Evolutionary conservation across 352 stramenopile species (phyloP).

Genomic region (Phytophthora brassicae): DNA sequence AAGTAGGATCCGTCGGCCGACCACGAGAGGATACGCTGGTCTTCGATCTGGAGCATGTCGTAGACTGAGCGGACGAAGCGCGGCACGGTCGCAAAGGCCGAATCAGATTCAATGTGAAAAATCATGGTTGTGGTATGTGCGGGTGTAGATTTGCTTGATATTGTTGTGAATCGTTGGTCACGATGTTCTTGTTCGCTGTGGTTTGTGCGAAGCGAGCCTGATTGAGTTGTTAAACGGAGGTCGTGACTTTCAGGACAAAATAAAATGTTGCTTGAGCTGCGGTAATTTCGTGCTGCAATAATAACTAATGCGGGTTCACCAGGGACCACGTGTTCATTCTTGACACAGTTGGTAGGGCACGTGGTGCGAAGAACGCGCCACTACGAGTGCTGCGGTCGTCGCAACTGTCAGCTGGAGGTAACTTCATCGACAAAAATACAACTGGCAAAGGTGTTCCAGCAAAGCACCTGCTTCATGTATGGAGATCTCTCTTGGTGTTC

Average conservation of each 20-base stretch:
- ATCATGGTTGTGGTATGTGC: neutral
- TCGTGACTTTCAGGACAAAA: neutral
- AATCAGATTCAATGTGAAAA: neutral
- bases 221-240: slow-evolving; percentile 20
- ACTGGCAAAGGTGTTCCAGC: slow-evolving; percentile 7
- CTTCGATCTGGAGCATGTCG: slow-evolving; percentile 64
- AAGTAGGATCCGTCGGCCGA: slow-evolving; percentile 65
- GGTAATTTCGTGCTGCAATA: neutral
- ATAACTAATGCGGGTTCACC: slow-evolving; percentile 1
- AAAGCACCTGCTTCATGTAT: slow-evolving; percentile 7
- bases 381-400: neutral
- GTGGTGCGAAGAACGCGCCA: slow-evolving; percentile 8
- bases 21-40: slow-evolving; percentile 46
- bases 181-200: neutral
- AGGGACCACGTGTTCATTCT: neutral
- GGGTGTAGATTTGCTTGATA: neutral
- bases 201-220: slow-evolving; percentile 5
- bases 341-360: neutral
- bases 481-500: neutral
- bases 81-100: slow-evolving; percentile 14
- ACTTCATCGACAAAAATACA: slow-evolving; percentile 7
- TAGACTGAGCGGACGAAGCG: slow-evolving; percentile 53
- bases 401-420: neutral
- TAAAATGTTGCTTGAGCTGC: neutral
- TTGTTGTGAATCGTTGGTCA: neutral